phyloP scores from a whole-genome alignment of 805 yeast genomes.

The Kodamaea nitidulidarum region DNA sequence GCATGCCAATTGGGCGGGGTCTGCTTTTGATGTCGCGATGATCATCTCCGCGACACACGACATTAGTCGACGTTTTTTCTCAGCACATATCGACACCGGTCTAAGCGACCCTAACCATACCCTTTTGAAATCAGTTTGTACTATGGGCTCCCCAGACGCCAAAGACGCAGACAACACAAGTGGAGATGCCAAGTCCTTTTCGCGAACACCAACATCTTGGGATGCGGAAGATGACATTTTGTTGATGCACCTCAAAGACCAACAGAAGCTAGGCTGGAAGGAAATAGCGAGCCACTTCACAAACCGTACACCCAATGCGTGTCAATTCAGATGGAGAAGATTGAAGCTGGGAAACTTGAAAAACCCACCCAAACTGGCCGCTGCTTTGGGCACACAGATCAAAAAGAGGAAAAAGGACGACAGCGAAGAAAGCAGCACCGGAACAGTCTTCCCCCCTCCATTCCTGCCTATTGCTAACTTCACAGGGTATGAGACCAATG shows the following conservation, averaged over 20 bases:
- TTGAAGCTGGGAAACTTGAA: conserved; percentile 42
- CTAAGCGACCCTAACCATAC: background rate
- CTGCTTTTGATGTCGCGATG: conserved; percentile 1
- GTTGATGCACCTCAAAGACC: conserved; percentile 44
- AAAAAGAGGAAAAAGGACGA: conserved; percentile 12
- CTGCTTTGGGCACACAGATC: conserved; percentile 16
- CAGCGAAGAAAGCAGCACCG: conserved; percentile 7
- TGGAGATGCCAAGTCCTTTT: conserved; percentile 21
- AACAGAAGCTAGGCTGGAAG: conserved; percentile 46
- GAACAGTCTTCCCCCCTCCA: conserved; percentile 24
- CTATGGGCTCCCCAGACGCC: conserved; percentile 1
- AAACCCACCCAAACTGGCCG: conserved; percentile 41
- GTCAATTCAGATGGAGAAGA: conserved; percentile 38
- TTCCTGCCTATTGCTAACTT: conserved; percentile 36
- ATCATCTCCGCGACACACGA: conserved; percentile 4
- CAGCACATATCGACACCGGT: conserved; percentile 1
- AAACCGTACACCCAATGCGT: conserved; percentile 40
- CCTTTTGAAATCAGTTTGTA: background rate
- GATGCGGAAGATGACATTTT: conserved; percentile 45
- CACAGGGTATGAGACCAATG: conserved; percentile 40
- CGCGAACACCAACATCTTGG: conserved; percentile 46
- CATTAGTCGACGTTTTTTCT: conserved; percentile 4
- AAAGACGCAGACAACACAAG: conserved; percentile 1
- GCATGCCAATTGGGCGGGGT: too few relatives aligned
- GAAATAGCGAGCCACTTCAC: conserved; percentile 42